phyloP scores from a whole-genome alignment of 1,139 yeast species.

The Magnusiomyces paraingens region DNA sequence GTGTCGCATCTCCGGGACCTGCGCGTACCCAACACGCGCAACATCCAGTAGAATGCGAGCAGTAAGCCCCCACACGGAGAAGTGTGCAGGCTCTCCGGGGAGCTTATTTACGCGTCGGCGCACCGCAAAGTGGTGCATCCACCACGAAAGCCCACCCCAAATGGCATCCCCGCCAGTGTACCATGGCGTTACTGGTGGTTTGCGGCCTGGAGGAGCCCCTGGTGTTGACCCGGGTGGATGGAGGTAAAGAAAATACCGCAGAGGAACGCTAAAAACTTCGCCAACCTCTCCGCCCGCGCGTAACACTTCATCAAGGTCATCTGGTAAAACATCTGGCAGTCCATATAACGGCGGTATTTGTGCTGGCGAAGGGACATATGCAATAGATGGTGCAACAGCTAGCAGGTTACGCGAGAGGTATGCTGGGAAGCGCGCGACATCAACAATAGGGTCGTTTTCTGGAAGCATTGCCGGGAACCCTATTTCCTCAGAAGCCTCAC shows the following conservation, averaged over 20 bases:
- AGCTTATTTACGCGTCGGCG: slow-evolving; percentile 40
- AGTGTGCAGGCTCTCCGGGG: slow-evolving; percentile 46
- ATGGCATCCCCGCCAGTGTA: slow-evolving; percentile 30
- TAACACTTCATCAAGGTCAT: slow-evolving; percentile 1
- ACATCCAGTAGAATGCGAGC: slow-evolving; percentile 79
- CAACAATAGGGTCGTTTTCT: slow-evolving; percentile 50
- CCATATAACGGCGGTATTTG: slow-evolving; percentile 57
- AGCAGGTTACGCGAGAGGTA: slow-evolving; percentile 73
- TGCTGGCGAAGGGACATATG: slow-evolving; percentile 36
- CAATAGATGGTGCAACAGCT: slow-evolving; percentile 78
- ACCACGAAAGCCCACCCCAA: slow-evolving; percentile 33
- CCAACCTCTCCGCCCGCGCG: slow-evolving; percentile 30
- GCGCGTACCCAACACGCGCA: slow-evolving; percentile 52
- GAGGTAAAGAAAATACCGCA: slow-evolving; percentile 23
- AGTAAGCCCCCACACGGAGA: slow-evolving; percentile 77
- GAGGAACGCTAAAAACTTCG: slow-evolving; percentile 31
- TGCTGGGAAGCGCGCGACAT: slow-evolving; percentile 58
- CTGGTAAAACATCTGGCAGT: slow-evolving; percentile 5
- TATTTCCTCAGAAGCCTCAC: slow-evolving; percentile 84
- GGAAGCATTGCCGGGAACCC: slow-evolving; percentile 54
- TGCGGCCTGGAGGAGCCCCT: background rate
- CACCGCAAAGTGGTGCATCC: slow-evolving; percentile 29
- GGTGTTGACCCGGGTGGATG: background rate
- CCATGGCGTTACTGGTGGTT: slow-evolving; percentile 24
- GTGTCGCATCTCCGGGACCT: slow-evolving; percentile 33